Conservation (phyloP, 2,329 filamentous ascomycete genomes). For the Fusarium metavorans region DNA sequence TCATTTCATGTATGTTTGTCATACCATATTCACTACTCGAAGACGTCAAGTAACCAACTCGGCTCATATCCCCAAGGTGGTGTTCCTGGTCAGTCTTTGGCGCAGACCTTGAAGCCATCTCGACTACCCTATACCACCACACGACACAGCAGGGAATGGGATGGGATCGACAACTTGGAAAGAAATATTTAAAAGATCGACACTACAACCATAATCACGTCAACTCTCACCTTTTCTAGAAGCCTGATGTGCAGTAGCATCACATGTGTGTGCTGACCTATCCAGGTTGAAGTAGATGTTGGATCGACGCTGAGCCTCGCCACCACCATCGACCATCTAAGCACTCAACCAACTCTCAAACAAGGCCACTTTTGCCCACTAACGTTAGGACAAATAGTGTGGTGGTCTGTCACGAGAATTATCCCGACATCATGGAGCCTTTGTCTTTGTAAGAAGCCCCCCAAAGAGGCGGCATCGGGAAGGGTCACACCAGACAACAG, state of each 20-base stretch:
- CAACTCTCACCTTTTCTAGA: conserved; percentile 36
- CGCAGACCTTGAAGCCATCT: not conserved
- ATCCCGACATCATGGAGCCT: not conserved
- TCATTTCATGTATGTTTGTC: not conserved
- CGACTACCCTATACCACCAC: conserved; percentile 12
- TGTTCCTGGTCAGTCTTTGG: not conserved
- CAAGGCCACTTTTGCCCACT: not conserved
- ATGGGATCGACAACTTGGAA: conserved; percentile 6
- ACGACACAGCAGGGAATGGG: not conserved
- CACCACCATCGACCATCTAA: not conserved
- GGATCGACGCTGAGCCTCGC: conserved; percentile 28
- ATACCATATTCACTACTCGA: not conserved
- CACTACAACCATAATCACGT: conserved; percentile 30
- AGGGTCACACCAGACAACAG: conserved; percentile 3
- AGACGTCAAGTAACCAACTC: not conserved
- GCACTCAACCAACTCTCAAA: not conserved
- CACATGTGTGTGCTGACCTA: conserved; percentile 18
- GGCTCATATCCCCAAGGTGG: not conserved
- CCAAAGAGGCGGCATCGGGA: not conserved
- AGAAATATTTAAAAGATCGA: conserved; percentile 24
- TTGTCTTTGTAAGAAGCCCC: not conserved
- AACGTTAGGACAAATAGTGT: not conserved
- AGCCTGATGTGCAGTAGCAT: conserved; percentile 22
- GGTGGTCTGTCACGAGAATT: not conserved
- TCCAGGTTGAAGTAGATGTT: conserved; percentile 16